phyloP scores from a whole-genome alignment of 2,329 filamentous ascomycete species.

The Trichoderma sp. region DNA sequence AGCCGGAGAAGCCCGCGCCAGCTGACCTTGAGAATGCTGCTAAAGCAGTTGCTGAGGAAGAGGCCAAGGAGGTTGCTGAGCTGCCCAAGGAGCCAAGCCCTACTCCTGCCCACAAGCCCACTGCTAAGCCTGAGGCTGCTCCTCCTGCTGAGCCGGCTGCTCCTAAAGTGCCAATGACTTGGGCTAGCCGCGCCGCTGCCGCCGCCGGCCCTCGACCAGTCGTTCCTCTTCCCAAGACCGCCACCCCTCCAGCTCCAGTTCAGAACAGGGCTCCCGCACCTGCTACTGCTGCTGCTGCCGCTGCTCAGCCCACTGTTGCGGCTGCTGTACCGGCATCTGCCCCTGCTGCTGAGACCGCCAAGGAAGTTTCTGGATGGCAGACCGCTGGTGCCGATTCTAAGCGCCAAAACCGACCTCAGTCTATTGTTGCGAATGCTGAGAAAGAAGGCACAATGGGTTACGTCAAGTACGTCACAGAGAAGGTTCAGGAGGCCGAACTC shows the following conservation, averaged over 20 bases:
- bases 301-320: slow-evolving; percentile 31
- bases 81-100: slow-evolving; percentile 66
- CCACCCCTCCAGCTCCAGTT: slow-evolving; percentile 50
- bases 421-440: slow-evolving; percentile 61
- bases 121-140: slow-evolving; percentile 51
- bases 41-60: slow-evolving; percentile 57
- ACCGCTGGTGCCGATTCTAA: slow-evolving; percentile 82
- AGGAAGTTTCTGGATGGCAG: slow-evolving; percentile 71
- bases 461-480: slow-evolving; percentile 93
- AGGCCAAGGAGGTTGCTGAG: slow-evolving; percentile 56
- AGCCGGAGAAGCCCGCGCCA: slow-evolving; percentile 37
- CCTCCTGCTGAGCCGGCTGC: slow-evolving; percentile 49
- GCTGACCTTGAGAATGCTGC: slow-evolving; percentile 53
- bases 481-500: slow-evolving; percentile 75
- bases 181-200: slow-evolving; percentile 70
- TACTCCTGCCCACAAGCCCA: slow-evolving; percentile 52
- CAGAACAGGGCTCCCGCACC: slow-evolving; percentile 57
- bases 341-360: slow-evolving; percentile 41
- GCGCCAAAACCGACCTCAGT: slow-evolving; percentile 75
- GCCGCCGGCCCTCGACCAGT: slow-evolving; percentile 57
- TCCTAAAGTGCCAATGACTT: slow-evolving; percentile 65
- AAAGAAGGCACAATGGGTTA: slow-evolving; percentile 82
- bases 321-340: slow-evolving; percentile 32
- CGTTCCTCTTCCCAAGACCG: slow-evolving; percentile 59
- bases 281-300: slow-evolving; percentile 42